Conservation (phyloP, 257 asterid species). For the Marsdenia floribunda region DNA sequence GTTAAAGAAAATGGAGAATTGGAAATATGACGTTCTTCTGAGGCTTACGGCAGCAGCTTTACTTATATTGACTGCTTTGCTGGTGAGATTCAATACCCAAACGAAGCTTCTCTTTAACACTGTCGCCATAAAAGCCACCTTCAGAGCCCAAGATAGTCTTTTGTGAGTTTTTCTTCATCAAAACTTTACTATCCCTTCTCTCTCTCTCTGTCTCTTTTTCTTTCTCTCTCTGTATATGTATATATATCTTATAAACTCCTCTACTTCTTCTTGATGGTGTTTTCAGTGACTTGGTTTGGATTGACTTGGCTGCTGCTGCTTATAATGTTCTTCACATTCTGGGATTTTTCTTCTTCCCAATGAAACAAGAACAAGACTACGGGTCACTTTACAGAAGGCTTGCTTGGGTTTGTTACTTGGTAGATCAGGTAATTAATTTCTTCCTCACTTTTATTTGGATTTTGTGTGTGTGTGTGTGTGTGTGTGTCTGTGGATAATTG, state of each 20-base stretch:
- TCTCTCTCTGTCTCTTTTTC: no score
- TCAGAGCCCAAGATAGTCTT: conserved; percentile 41
- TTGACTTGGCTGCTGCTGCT: conserved; percentile 50
- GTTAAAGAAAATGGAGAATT: conserved; percentile 19
- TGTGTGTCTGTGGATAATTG: no score
- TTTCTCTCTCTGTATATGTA: no score
- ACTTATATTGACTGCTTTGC: conserved; percentile 34
- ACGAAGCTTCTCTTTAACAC: conserved; percentile 44
- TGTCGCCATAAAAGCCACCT: conserved; percentile 39
- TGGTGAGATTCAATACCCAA: conserved; percentile 49
- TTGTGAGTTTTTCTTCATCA: conserved; percentile 24
- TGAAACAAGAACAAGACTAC: conserved; percentile 16
- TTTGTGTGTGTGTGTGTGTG: no score
- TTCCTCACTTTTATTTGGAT: no score
- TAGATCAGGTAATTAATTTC: conserved; percentile 54
- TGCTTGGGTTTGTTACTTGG: conserved; percentile 49
- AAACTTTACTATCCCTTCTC: no score
- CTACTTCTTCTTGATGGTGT: background rate
- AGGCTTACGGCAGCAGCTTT: conserved; percentile 32
- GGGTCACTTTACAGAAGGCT: conserved; percentile 23
- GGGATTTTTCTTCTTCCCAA: conserved; percentile 25
- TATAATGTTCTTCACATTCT: conserved; percentile 50
- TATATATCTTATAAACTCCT: background rate
- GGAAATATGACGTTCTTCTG: conserved; percentile 20
- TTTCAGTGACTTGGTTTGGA: conserved; percentile 46